phyloP scores from a whole-genome alignment of 208 protist species.

The Crithidia expoeki region DNA sequence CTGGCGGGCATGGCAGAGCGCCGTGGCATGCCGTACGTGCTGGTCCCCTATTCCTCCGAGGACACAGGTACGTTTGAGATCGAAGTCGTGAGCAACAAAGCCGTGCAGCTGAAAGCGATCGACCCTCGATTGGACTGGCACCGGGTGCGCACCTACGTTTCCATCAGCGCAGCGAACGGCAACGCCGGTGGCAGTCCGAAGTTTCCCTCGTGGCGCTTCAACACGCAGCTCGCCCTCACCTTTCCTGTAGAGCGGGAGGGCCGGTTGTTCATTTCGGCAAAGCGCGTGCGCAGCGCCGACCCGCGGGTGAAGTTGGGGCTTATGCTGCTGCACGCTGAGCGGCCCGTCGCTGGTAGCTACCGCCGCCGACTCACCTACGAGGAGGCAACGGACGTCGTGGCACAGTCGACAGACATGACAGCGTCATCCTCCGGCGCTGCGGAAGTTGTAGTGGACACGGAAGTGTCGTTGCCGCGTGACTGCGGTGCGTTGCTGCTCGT shows the following conservation, averaged over 20 bases:
- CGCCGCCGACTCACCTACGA: conserved; percentile 62
- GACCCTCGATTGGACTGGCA: conserved; percentile 80
- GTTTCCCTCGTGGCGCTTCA: conserved; percentile 88
- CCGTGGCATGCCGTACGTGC: conserved; percentile 85
- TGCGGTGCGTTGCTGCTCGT: conserved; percentile 65
- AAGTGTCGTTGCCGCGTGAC: conserved; percentile 37
- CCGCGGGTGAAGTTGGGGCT: conserved; percentile 64
- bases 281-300: conserved; percentile 52
- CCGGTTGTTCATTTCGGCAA: conserved; percentile 58
- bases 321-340: conserved; percentile 54
- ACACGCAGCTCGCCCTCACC: conserved; percentile 74
- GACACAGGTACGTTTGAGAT: conserved; percentile 48
- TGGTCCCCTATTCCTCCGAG: conserved; percentile 72
- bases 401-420: conserved; percentile 36
- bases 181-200: conserved; percentile 73
- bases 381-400: conserved; percentile 55
- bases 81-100: conserved; percentile 61
- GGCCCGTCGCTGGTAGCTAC: conserved; percentile 43
- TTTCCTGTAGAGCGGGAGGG: conserved; percentile 81
- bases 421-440: background rate
- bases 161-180: conserved; percentile 46
- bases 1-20: conserved; percentile 74
- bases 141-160: conserved; percentile 34
- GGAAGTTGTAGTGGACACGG: conserved; percentile 52
- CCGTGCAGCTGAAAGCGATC: conserved; percentile 59